Evolutionary conservation across 345 rosid species (phyloP).

Genomic region (Bruguiera sexangula): DNA sequence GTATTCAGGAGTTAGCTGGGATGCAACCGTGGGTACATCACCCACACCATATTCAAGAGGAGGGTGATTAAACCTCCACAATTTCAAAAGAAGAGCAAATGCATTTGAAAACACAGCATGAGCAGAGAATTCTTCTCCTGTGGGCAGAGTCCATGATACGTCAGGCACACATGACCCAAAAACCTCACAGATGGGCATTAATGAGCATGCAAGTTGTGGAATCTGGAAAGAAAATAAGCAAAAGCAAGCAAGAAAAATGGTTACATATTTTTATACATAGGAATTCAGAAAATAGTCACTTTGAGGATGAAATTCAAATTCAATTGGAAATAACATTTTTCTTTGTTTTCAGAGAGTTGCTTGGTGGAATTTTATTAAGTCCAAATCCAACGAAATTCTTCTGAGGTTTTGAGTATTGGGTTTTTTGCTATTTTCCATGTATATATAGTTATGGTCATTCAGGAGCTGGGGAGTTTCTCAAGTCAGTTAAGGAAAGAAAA

Average conservation of each 20-base stretch:
- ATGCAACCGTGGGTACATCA: conserved; percentile 68
- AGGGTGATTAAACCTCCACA: conserved; percentile 89
- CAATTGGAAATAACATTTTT: too few species aligned
- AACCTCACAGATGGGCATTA: conserved; percentile 93
- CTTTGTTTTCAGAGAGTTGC: too few species aligned
- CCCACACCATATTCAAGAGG: conserved; percentile 72
- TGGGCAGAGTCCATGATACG: conserved; percentile 64
- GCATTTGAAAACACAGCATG: conserved; percentile 89
- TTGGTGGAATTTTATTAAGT: too few species aligned
- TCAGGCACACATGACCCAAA: conserved; percentile 75
- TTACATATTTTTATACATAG: too few species aligned
- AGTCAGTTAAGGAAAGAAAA: too few species aligned
- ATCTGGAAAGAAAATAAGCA: conserved; percentile 43
- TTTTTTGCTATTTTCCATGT: too few species aligned
- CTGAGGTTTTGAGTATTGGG: too few species aligned
- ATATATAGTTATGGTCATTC: too few species aligned
- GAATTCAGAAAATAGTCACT: too few species aligned
- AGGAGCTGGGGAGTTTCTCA: too few species aligned
- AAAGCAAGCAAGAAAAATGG: neutral
- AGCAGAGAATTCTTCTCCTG: conserved; percentile 69
- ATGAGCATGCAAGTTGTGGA: conserved; percentile 80
- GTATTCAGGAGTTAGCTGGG: conserved; percentile 80
- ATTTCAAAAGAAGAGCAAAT: conserved; percentile 73
- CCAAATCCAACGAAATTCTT: too few species aligned
- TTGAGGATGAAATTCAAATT: too few species aligned